These are phyloP conservation scores for Cairneyella variabilis DNA, from an alignment of 495 filamentous ascomycete genomes.

Conservation along the genomic window DNA sequence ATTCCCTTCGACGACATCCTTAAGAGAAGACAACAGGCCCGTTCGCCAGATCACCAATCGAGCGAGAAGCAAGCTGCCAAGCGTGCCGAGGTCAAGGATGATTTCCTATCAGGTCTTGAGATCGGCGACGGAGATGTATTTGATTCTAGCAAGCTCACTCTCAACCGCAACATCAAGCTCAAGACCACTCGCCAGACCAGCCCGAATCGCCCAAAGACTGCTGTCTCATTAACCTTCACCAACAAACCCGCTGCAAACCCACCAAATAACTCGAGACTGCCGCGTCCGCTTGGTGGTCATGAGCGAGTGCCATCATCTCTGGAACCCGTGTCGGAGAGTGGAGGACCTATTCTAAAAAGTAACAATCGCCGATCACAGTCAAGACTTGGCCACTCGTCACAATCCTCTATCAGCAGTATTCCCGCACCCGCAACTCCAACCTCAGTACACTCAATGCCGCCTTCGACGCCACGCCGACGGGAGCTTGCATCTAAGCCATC, in stretches of 20 bases:
- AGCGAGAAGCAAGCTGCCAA: conserved; percentile 29
- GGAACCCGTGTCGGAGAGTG: conserved; percentile 90
- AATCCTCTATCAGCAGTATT: conserved; percentile 60
- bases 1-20: conserved; percentile 75
- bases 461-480: conserved; percentile 56
- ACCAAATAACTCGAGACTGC: conserved; percentile 43
- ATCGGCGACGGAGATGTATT: conserved; percentile 81
- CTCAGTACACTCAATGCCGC: conserved; percentile 39
- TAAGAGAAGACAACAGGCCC: conserved; percentile 59
- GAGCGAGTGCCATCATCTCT: conserved; percentile 70
- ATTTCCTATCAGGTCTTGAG: conserved; percentile 85
- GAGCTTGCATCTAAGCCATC: conserved; percentile 54
- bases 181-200: conserved; percentile 65
- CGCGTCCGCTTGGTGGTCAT: conserved; percentile 59
- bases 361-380: conserved; percentile 55
- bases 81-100: conserved; percentile 56
- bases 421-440: conserved; percentile 53
- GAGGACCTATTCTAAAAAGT: conserved; percentile 61
- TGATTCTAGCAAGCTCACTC: conserved; percentile 68
- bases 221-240: conserved; percentile 87
- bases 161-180: conserved; percentile 93
- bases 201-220: conserved; percentile 62
- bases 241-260: conserved; percentile 52
- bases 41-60: conserved; percentile 37
- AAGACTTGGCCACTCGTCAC: conserved; percentile 58